These are phyloP conservation scores for Sisymbrium irio DNA, from an alignment of 345 rosid species.

Conservation along the genomic window DNA sequence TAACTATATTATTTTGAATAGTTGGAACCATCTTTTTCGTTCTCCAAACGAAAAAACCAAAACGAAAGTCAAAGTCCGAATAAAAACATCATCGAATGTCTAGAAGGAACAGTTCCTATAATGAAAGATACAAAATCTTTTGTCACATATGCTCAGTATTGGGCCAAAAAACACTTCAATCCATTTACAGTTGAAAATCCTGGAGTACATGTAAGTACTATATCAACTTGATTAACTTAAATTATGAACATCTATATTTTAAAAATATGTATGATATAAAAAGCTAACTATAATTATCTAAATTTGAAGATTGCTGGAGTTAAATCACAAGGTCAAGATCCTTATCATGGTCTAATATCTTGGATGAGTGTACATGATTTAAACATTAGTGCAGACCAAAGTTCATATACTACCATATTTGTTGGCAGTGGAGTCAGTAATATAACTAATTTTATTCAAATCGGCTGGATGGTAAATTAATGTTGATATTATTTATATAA, in stretches of 20 bases:
- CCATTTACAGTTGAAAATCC: not conserved
- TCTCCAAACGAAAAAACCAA: not conserved
- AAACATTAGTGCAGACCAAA: not conserved
- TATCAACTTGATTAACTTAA: not conserved
- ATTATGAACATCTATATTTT: no score
- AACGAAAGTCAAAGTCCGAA: not conserved
- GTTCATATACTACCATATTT: not conserved
- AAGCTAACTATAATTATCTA: no score
- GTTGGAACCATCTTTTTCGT: not conserved
- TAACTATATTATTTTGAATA: not conserved
- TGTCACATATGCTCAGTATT: not conserved
- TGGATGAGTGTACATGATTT: not conserved
- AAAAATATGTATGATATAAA: no score
- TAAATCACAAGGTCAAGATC: not conserved
- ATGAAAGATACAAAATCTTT: not conserved
- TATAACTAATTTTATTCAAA: not conserved
- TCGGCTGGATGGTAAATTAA: slow-evolving; percentile 19
- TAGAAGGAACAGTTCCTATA: slow-evolving; percentile 3
- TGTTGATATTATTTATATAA: not conserved
- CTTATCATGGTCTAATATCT: not conserved
- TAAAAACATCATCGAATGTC: not conserved
- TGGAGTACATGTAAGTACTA: slow-evolving; percentile 3
- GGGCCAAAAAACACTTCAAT: not conserved
- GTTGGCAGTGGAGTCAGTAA: not conserved
- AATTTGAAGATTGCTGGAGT: not conserved